Evolutionary conservation across 2,329 filamentous ascomycete species (phyloP).

Genomic region (Cladophialophora exuberans): DNA sequence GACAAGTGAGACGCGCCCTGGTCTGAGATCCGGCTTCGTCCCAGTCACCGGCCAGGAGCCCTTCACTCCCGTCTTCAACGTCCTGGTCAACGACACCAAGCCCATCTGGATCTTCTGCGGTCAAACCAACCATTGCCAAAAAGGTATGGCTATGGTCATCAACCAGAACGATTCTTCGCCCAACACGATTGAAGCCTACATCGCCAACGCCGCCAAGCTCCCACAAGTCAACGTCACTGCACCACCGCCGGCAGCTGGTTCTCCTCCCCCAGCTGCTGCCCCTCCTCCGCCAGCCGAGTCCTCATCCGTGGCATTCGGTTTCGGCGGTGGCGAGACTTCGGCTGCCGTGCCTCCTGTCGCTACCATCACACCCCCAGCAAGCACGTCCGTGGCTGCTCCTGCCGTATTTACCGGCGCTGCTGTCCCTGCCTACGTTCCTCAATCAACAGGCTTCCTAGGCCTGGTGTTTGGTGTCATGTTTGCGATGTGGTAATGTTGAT

Average conservation of each 20-base stretch:
- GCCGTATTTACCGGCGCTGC: constrained; percentile 31
- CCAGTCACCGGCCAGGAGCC: constrained; percentile 54
- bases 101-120: constrained; percentile 82
- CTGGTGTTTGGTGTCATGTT: constrained; percentile 25
- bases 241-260: not conserved
- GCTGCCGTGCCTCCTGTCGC: constrained; percentile 11
- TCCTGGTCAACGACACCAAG: constrained; percentile 68
- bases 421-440: constrained; percentile 11
- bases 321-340: constrained; percentile 5
- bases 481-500: constrained; percentile 27
- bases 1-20: constrained; percentile 40
- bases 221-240: constrained; percentile 15
- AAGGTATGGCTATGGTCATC: constrained; percentile 75
- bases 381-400: constrained; percentile 15
- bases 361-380: constrained; percentile 14
- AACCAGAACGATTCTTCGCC: constrained; percentile 49
- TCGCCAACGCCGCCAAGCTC: constrained; percentile 26
- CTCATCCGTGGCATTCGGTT: constrained; percentile 5
- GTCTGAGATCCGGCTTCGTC: constrained; percentile 62
- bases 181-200: constrained; percentile 33
- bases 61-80: constrained; percentile 69
- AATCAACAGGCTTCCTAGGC: constrained; percentile 21
- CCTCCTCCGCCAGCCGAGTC: constrained; percentile 3
- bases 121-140: constrained; percentile 73
- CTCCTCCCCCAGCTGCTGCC: constrained; percentile 1